Base-by-base conservation (phyloP, 495 filamentous ascomycete species). In the Aspergillus carlsbadensis region DNA sequence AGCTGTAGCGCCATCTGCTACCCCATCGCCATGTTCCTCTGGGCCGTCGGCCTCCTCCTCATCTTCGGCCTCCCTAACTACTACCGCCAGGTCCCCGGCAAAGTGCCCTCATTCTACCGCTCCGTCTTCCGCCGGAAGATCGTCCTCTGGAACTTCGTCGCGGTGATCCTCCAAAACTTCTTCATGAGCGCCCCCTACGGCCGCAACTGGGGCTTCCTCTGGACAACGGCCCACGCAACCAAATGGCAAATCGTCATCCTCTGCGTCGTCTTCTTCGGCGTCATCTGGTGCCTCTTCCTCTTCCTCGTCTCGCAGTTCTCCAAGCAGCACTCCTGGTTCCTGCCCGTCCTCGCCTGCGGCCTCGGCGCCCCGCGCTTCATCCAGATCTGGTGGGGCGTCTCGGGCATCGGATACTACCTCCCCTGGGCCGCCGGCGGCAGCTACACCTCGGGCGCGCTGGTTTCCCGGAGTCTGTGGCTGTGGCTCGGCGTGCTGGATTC, bases 21-120 rank as follows among this genome's bases (percentile, higher is more conserved):
- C 5, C 73, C 74, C 1, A 72, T 78, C 31, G 65, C 72, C n/a
- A 10, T 69, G 13, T 64, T 74, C 52, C 58, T 78, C 2, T 78
- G 72, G 67, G 54, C 46, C 5, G 54, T 78, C 10, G 76, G 74
- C 1, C 22, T 73, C n/a, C 53, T 78, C 6, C 48, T 78, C 14
- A 70, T 63, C 47, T 70, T 74, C 31, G 76, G 76, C 6, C 61
- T 78, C 22, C 76, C 76, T 20, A 76, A 77, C 49, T 78, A 78
- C 56, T 78, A 78, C 59, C 74, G 82, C 43, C 85, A 87, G 58
- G 69, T 74, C 2, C 87, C 87, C 0, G 87, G 86, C 44, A 80
- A 81, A 36, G 81, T 90, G 0, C 87, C 87, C 2, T 77, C 75
- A 0, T 78, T 78, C 61, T 78, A 78, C 60, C 70, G 68, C 44